Base-by-base conservation (phyloP, 805 yeast species). In the Saccharomycopsis fibuligera region DNA sequence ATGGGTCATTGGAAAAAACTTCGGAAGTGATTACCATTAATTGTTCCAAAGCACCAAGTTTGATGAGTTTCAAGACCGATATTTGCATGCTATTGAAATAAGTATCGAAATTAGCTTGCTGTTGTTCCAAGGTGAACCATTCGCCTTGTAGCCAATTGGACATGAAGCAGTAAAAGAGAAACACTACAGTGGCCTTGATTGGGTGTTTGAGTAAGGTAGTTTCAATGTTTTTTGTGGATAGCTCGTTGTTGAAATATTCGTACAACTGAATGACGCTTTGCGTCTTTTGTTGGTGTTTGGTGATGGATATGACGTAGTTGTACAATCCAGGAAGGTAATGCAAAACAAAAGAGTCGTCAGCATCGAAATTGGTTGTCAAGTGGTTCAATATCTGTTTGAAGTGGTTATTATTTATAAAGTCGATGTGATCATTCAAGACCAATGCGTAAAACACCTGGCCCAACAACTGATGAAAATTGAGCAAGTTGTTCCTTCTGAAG, bases 391-490 rank as follows among this genome's bases (percentile, higher is more conserved):
- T 48, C 16, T 63, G 58, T 16, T 58, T 55, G 56, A 73, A 73
- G 4, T 70, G 62, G 1, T 66, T 56, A 23, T 60, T 51, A 35
- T 69, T 67, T 23, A 44, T 39, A 27, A 45, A 30, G n/a, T 19
- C 24, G n/a, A 46, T 12, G 22, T 25, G 23, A 2, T 19, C 37
- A 35, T 67, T 67, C 2, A 68, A 66, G 5, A 74, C 67, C 39
- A 77, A 62, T 2, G 83, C 81, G 56, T 62, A 76, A 5, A 83
- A 66, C 1, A 86, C 68, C 60, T 81, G 85, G 39, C 90, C 82
- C 47, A 90, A 64, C 1, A 73, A 60, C 57, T 87, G 95, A 61
- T 89, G 93, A 57, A 82, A 81, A 44, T 69, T 69, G 45, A 78
- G 73, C 25, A 86, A 68, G 54, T 78, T 79, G 48, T 76, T 78